Evolutionary conservation across 805 yeast species (phyloP), one percentile per base, ranked within the genome.

Genomic region (Saccharomycodes ludwigii): DNA sequence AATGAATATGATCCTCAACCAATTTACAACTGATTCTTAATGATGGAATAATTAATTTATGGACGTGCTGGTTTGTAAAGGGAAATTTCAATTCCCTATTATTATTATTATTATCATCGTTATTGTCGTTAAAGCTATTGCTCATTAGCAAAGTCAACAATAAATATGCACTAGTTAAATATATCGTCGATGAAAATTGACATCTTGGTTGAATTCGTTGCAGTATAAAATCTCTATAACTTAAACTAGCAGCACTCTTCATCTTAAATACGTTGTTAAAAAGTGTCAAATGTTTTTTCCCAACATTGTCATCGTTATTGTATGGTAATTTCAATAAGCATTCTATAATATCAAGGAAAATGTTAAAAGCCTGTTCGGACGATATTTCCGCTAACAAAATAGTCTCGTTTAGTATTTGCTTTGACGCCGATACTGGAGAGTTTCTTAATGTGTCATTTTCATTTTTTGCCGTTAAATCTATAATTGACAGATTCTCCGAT

Each of bases 1-100:
- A 56, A 40, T 63, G 65, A 25, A 56, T 54, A 17, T 56, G 48
- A 42, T 68, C 75, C 39, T 68, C 73, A 6, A 65, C 43, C n/a
- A 58, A 44, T 41, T 68, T 68, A 21, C 66, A 56, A 7, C 71
- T 64, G 2, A 67, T 43, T 4, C 71, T 47, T 13, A 66, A 49
- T 9, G 63, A 50, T 1, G 71, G 68, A 21, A 65, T 51, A 10
- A 65, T 54, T 17, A 68, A 34, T 11, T 73, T 46, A 45, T 66
- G 68, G 6, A 25, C 12, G 19, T 25, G 28, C 12, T 15, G 10
- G 7, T 15, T 16, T 12, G 28, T 25, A 11, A 25, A 14, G 12
- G 28, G 28, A 3, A 25, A 16, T 8, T 9, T 20, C 12, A 25
- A 3, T 16, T 25, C n/a, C 6, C 15, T n/a, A n/a, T 15, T 15